These are phyloP conservation scores for Apophysomyces elegans DNA, from an alignment of 371 early-diverging fungal species.

Conservation along the genomic window DNA sequence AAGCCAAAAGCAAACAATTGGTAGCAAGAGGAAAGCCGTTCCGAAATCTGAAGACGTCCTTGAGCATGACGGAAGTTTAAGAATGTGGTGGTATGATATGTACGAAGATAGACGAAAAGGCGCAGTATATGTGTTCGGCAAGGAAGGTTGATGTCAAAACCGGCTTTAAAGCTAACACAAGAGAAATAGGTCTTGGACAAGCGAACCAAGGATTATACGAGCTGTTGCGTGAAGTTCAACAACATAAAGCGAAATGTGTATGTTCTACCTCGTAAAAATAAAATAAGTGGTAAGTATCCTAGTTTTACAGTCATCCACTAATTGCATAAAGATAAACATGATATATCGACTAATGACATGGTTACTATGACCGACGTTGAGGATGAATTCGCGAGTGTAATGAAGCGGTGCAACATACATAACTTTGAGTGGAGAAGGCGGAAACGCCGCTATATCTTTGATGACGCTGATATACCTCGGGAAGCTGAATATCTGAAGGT, in stretches of 20 bases:
- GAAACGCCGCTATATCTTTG: conserved; percentile 85
- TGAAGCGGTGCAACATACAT: conserved; percentile 55
- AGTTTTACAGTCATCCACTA: not conserved
- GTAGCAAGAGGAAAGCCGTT: too few species aligned
- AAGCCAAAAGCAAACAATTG: too few species aligned
- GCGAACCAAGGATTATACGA: conserved; percentile 51
- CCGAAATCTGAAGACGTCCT: conserved; percentile 24
- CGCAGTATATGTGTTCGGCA: conserved; percentile 83
- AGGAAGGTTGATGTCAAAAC: conserved; percentile 35
- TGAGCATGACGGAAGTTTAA: conserved; percentile 58
- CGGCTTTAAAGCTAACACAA: not conserved
- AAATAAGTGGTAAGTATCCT: conserved; percentile 33
- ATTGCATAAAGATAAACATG: conserved; percentile 21
- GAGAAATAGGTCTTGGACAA: conserved; percentile 24
- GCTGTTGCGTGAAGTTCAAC: conserved; percentile 77
- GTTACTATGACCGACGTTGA: conserved; percentile 68
- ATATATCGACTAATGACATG: conserved; percentile 53
- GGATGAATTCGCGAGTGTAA: conserved; percentile 66
- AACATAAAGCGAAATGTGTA: conserved; percentile 81
- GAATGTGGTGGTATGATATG: conserved; percentile 88
- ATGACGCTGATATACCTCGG: conserved; percentile 73
- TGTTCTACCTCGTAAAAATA: conserved; percentile 69
- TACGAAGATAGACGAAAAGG: conserved; percentile 66
- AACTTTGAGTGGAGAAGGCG: conserved; percentile 59
- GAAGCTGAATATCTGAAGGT: conserved; percentile 82